These are phyloP conservation scores for maize (Zea mays) DNA, from an alignment of 176 grass and related monocot genomes.

Conservation along the genomic window Zm-B73-REFERENCE-NAM-5.0 NC_050105.1:116247501-116248000, in stretches of 20 bases:
- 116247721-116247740: slow-evolving; percentile 19
- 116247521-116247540: slow-evolving; percentile 64
- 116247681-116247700: slow-evolving; percentile 61
- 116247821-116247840: slow-evolving; percentile 79
- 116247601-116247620: slow-evolving; percentile 72
- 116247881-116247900: slow-evolving; percentile 8
- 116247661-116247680: slow-evolving; percentile 64
- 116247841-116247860: slow-evolving; percentile 64
- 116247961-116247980: not conserved
- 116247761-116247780: not conserved
- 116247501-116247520: not conserved
- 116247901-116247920: not conserved
- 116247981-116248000: not conserved
- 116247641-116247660: slow-evolving; percentile 88
- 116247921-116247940: slow-evolving; percentile 29
- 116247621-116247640: slow-evolving; percentile 55
- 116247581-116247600: slow-evolving; percentile 58
- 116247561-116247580: slow-evolving; percentile 66
- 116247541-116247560: slow-evolving; percentile 75
- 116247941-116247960: not conserved
- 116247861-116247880: slow-evolving; percentile 9
- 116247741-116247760: not conserved
- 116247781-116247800: slow-evolving; percentile 82
- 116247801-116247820: slow-evolving; percentile 82
- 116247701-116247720: slow-evolving; percentile 61